Evolutionary conservation across 345 rosid species (phyloP).

Genomic region (Lagerstroemia speciosa): DNA sequence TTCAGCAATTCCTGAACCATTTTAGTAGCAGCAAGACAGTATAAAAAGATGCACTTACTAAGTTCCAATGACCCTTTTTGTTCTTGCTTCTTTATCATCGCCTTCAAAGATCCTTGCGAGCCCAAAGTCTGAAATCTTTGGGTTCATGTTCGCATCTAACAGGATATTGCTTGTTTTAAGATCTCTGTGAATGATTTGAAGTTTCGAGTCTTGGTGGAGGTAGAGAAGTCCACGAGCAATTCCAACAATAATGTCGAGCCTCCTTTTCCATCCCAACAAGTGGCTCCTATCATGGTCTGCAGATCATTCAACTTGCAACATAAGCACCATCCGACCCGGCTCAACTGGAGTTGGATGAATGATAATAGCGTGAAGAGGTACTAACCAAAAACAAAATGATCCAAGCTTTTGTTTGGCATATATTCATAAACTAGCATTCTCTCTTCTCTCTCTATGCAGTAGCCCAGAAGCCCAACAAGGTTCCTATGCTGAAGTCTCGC

Average conservation of each 20-base stretch:
- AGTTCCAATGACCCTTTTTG: slow-evolving; percentile 33
- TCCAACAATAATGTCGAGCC: slow-evolving; percentile 32
- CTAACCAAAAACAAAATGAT: slow-evolving; percentile 39
- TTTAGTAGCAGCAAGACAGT: background rate
- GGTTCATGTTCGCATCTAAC: slow-evolving; percentile 34
- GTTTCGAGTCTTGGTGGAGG: slow-evolving; percentile 40
- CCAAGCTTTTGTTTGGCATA: slow-evolving; percentile 36
- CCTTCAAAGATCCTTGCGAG: slow-evolving; percentile 43
- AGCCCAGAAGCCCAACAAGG: slow-evolving; percentile 40
- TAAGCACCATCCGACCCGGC: background rate
- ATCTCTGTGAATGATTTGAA: slow-evolving; percentile 44
- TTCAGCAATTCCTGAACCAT: background rate
- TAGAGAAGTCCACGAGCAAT: slow-evolving; percentile 47
- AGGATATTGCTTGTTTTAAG: slow-evolving; percentile 42
- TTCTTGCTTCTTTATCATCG: slow-evolving; percentile 29
- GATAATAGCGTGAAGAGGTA: background rate
- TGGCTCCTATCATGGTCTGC: slow-evolving; percentile 23
- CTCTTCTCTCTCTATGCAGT: slow-evolving; percentile 31
- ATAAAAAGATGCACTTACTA: slow-evolving; percentile 22
- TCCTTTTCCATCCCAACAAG: slow-evolving; percentile 20
- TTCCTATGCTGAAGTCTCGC: slow-evolving; percentile 53
- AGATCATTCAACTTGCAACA: background rate
- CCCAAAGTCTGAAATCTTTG: slow-evolving; percentile 45
- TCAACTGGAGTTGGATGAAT: background rate
- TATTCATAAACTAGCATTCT: slow-evolving; percentile 29